Base-by-base conservation (phyloP, 1,284 basidiomycete genomes). In the Leccinum fuscescens region DNA sequence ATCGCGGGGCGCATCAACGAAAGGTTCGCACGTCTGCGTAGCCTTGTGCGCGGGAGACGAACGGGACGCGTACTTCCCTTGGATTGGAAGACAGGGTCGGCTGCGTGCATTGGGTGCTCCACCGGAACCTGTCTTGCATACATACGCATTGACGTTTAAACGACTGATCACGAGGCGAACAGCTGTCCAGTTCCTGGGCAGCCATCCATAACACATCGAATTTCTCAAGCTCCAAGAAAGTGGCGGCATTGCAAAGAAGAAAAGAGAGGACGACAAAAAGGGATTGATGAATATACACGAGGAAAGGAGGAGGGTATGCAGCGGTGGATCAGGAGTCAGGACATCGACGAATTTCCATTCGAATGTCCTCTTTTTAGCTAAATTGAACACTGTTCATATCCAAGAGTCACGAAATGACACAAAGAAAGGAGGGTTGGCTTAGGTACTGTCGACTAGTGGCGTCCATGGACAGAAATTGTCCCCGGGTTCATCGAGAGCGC, bases 381-480 rank as follows among this genome's bases (percentile, higher is more conserved):
- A 49, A 69, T 66, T 58, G 57, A 50, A 65, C 37, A 29, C 5
- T 6, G 37, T 46, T 50, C 22, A 20, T 54, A 52, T 56, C 42
- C 39, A 15, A 29, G 9, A 63, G 50, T 44, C 15, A n/a, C 44
- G 22, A 57, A 22, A n/a, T 14, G 33, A 17, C 35, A 27, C 29
- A 52, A 12, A 48, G 27, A 31, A 17, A 44, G 42, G 17, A 29
- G 46, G 22, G 17, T 50, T 50, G 33, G 37, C 60, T 37, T 52
- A 54, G 54, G 54, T 64, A 57, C 46, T 37, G 33, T 59, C 44
- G 14, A 54, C 58, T 31, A 55, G 58, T 68, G 66, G 59, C 55
- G 44, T 59, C 31, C 37, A 20, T 56, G 57, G 46, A 49, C 31
- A 22, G 12, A 11, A 50, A 55, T 46, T 35, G 24, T n/a, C 39